Evolutionary conservation across 352 stramenopile genomes (phyloP), one percentile per base, ranked within the genome.

Genomic region (Phytophthora cajani): DNA sequence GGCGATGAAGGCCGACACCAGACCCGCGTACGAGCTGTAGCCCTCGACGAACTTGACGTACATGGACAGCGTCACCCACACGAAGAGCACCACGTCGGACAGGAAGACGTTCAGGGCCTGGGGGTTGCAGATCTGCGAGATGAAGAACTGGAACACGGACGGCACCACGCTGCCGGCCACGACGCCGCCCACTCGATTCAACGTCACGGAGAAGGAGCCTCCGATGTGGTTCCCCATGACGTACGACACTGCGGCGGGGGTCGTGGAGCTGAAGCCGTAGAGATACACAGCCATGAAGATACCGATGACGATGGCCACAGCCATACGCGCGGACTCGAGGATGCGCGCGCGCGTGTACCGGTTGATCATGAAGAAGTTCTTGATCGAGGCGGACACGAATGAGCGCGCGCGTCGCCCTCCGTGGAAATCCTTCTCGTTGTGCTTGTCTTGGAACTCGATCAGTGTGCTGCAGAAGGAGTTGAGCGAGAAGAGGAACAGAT

Each of bases 71-170:
- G 76, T 72, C 1, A 94, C 87, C 87, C 87, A 94, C 21, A 91
- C 56, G 64, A 94, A 93, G 9, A 94, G 73, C 36, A 83, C 60
- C 11, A 86, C 8, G 25, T 88, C 67, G 0, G 81, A 89, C 5
- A 93, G 71, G 38, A 84, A 62, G 4, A 79, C 73, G 32, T 84
- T 80, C 36, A 91, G 36, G 27, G 69, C 70, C 30, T 59, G 50
- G 1, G 79, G 78, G 11, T 66, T 52, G 56, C 87, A 95, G 19
- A 90, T 77, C 61, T 95, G 83, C 9, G 82, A 80, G 68, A 93
- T 89, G 70, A 93, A 93, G 65, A 95, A 93, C 80, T 92, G 83
- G 63, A 93, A 91, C 0, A 95, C 85, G 16, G 86, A 94, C 23
- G 88, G 88, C 55, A 95, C 79, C 36, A 95, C 85, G 69, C 83